Evolutionary conservation across 1,284 basidiomycete genomes (phyloP).

Genomic region (Microbotryum silenes-acaulis): DNA sequence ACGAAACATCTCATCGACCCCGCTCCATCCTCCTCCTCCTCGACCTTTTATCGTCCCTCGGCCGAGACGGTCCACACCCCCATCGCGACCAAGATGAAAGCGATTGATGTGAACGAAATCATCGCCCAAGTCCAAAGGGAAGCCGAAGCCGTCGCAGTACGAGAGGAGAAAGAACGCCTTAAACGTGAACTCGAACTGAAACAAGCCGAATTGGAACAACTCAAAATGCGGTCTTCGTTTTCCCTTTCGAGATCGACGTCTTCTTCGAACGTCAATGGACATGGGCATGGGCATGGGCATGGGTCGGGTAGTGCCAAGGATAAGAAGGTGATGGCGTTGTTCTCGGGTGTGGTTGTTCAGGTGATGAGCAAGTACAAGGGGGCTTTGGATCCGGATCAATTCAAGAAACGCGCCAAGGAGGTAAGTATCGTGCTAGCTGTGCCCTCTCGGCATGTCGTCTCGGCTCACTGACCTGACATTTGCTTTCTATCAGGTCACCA

Average conservation of each 20-base stretch:
- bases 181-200: slow-evolving; percentile 19
- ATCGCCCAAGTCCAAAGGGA: slow-evolving; percentile 39
- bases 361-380: slow-evolving; percentile 82
- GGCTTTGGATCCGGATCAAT: slow-evolving; percentile 70
- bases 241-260: no score
- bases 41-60: no score
- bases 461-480: not conserved
- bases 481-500: slow-evolving; percentile 53
- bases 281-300: no score
- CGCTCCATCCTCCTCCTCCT: not conserved
- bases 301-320: slow-evolving; percentile 50
- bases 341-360: slow-evolving; percentile 82
- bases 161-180: slow-evolving; percentile 37
- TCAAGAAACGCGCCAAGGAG: slow-evolving; percentile 95
- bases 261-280: no score
- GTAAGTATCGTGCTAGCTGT: slow-evolving; percentile 46
- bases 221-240: slow-evolving; percentile 46
- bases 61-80: slow-evolving; percentile 14
- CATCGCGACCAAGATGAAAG: no score
- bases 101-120: slow-evolving; percentile 29
- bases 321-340: slow-evolving; percentile 70
- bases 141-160: slow-evolving; percentile 40
- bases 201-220: slow-evolving; percentile 36
- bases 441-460: not conserved
- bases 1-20: not conserved